Percentiles rank a stretch among this genome's conserved stretches.
phyloP scores from a whole-genome alignment of 2,329 filamentous ascomycete species.

The Corynespora cassiicola region DNA sequence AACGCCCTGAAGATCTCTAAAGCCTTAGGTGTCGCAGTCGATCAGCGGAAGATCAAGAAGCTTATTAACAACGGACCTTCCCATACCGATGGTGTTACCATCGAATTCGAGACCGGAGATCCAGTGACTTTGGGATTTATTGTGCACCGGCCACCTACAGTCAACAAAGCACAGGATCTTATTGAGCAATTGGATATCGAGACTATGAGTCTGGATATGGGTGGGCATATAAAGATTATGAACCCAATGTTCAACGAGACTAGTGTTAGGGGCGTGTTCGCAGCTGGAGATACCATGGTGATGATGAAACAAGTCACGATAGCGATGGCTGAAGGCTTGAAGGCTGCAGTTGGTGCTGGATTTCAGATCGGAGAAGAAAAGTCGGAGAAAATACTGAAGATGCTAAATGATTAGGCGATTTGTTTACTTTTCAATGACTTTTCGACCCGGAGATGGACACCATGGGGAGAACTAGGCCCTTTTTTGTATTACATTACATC shows the following conservation, averaged over 20 bases:
- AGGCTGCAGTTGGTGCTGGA: conserved; percentile 31
- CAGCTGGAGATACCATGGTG: conserved; percentile 56
- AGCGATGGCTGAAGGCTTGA: conserved; percentile 36
- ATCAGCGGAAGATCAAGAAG: conserved; percentile 28
- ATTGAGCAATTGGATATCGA: conserved; percentile 39
- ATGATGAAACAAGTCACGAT: conserved; percentile 40
- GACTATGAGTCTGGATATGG: conserved; percentile 48
- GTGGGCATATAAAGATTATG: conserved; percentile 50
- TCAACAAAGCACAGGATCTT: conserved; percentile 36
- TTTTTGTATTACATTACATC: too few relatives aligned
- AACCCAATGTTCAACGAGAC: conserved; percentile 57
- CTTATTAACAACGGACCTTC: conserved; percentile 34
- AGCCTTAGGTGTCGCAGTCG: conserved; percentile 29
- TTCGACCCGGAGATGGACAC: too few relatives aligned
- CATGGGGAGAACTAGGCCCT: too few relatives aligned
- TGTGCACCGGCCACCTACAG: conserved; percentile 33
- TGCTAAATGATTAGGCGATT: conserved; percentile 20
- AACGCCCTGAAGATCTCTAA: conserved; percentile 24
- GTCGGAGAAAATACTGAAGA: conserved; percentile 16
- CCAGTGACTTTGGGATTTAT: conserved; percentile 34
- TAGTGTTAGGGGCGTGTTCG: conserved; percentile 59
- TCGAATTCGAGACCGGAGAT: conserved; percentile 34
- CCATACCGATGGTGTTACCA: conserved; percentile 32
- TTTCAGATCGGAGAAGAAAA: conserved; percentile 30
- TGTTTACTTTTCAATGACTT: neutral